Evolutionary conservation across 768 basidiomycete species (phyloP), one percentile per base, ranked within the genome.

Genomic region (Paxillus ammoniavirescens): DNA sequence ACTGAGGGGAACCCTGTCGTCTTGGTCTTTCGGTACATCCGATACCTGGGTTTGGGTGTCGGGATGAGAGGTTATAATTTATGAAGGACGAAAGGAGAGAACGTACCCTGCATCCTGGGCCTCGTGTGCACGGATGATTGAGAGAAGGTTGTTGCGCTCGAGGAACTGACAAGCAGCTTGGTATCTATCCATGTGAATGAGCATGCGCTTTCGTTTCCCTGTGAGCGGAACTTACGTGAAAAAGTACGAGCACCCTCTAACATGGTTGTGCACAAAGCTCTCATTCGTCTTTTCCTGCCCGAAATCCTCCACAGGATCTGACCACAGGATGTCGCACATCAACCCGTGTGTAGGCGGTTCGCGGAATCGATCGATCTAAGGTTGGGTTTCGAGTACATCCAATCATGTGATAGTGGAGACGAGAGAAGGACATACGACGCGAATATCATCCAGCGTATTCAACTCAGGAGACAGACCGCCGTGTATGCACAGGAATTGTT

Each of bases 301-400:
- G 67, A 98, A 98, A 66, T 98, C 94, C 68, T 99, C 97, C 0
- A 98, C 82, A 9, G 97, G 97, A 73, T 98, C 97, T 0, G 97
- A 87, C 97, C 97, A 99, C 13, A 99, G 77, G 53, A 98, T 93
- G 68, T 99, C 97, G 63, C 96, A 98, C 96, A 99, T 98, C 54
- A 98, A 75, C 4, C 97, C 97, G 51, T 91, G 87, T 0, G 96
- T 98, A 7, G 97, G 97, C 2, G 97, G 96, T 74, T 99, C 97
- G 40, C 95, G 85, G 84, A 98, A 99, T 33, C 97, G 91, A 73
- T 98, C 94, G 67, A 99, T 86, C 93, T 97, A 63, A 9, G 47
- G 50, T 41, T 44, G 35, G 37, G 18, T 28, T 14, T 21, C n/a
- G 35, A 15, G 40, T 31, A 30, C 3, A 35, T 14, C 9, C 37